Conservation (phyloP, 2,329 filamentous ascomycete genomes). For the Cladosporium sp. region DNA sequence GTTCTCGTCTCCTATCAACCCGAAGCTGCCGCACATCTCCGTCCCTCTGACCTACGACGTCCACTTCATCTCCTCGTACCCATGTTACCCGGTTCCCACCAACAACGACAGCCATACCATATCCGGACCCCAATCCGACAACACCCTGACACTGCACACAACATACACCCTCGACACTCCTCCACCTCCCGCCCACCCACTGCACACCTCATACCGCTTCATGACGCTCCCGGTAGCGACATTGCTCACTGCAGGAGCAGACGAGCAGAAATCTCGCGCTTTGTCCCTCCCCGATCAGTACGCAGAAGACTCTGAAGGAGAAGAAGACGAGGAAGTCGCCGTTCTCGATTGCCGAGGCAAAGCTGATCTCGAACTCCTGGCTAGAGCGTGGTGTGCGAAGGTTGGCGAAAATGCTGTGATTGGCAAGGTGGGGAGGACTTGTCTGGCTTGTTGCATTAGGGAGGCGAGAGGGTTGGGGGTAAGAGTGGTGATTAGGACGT, state of each 20-base stretch:
- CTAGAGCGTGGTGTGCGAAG: slow-evolving; percentile 68
- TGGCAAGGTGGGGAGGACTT: slow-evolving; percentile 63
- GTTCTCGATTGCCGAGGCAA: slow-evolving; percentile 52
- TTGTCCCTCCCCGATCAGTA: slow-evolving; percentile 9
- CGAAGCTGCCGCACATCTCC: slow-evolving; percentile 17
- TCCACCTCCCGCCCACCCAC: slow-evolving; percentile 34
- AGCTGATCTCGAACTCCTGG: slow-evolving; percentile 64
- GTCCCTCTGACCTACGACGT: slow-evolving; percentile 48
- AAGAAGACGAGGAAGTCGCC: slow-evolving; percentile 31
- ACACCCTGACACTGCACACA: neutral
- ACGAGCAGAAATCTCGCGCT: slow-evolving; percentile 11
- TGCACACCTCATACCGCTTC: slow-evolving; percentile 37
- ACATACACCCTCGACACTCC: slow-evolving; percentile 21
- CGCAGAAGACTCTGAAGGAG: slow-evolving; percentile 5
- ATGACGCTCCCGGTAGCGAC: slow-evolving; percentile 32
- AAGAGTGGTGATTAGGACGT: slow-evolving; percentile 56
- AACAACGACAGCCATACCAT: neutral
- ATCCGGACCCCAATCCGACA: neutral
- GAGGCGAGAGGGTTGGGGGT: slow-evolving; percentile 69
- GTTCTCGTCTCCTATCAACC: slow-evolving; percentile 28
- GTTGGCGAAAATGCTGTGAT: slow-evolving; percentile 71
- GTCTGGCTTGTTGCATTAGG: slow-evolving; percentile 68
- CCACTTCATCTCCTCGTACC: slow-evolving; percentile 52
- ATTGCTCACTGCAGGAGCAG: slow-evolving; percentile 17
- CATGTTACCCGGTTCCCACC: slow-evolving; percentile 35